Base-by-base conservation (phyloP, 306 rosid genomes). In the Dicorynia guianensis region DNA sequence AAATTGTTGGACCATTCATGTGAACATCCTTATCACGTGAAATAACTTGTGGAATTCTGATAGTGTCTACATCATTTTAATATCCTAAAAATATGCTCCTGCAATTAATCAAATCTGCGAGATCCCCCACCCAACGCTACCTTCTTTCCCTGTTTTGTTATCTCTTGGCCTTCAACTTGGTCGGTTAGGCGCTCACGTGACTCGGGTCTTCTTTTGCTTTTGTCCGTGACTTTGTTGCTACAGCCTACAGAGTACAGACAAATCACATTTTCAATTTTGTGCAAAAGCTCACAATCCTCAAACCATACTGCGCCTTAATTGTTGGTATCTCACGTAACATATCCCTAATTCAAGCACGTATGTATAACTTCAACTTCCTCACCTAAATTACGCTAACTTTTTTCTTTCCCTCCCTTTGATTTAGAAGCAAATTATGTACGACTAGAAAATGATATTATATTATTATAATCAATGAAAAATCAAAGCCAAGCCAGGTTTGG, bases 181-280 rank as follows among this genome's bases (percentile, higher is more conserved):
- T 53, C 56, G 6, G 10, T 71, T 56, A 67, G 62, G 53, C 69
- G 43, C 52, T 78, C 93, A 79, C 70, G 96, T 88, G 93, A 91
- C 72, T 78, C 74, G 30, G 11, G 13, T 67, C 40, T 60, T 17
- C 20, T 5, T 54, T 25, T 25, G 30, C 30, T 25, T 55, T 67
- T 15, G 75, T 67, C 96, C 91, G 89, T 90, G 96, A 88, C 82
- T 81, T 38, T 11, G 73, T 56, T 48, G 60, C 84, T 40, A 53
- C 7, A 25, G 30, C 30, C 30, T 25, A 25, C 30, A 25, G 30
- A 25, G 30, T 25, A 25, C 30, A 43, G 85, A 89, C 87, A 85
- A 79, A 79, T 19, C 19, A 39, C 72, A 36, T 14, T 52, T 52
- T 67, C 59, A 52, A 15, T 59, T 35, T 25, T n/a, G 14, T 63